Evolutionary conservation across 2,329 filamentous ascomycete genomes (phyloP).

Genomic region (Ceratocystis diversiconidia): DNA sequence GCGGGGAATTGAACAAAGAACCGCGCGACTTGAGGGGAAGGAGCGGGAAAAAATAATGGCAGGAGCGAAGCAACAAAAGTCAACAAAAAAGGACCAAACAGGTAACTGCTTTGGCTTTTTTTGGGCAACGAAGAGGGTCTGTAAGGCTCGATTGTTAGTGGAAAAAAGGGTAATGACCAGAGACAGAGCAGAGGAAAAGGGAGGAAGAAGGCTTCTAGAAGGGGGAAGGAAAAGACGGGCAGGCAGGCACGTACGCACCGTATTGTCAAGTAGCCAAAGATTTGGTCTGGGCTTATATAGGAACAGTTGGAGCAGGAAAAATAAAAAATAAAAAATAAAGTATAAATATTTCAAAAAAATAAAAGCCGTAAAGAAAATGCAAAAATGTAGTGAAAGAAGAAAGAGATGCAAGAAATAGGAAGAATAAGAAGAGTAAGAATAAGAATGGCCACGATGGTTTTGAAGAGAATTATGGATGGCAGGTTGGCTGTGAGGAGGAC

Average conservation of each 20-base stretch:
- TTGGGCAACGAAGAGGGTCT: no score
- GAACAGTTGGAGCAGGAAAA: neutral
- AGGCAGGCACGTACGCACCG: neutral
- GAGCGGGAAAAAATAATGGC: neutral
- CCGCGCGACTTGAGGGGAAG: neutral
- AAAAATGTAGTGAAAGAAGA: neutral
- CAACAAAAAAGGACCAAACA: neutral
- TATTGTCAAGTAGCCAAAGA: neutral
- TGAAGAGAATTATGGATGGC: neutral
- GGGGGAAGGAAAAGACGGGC: neutral
- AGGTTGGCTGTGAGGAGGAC: neutral
- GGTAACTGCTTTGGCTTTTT: neutral
- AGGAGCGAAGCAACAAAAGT: slow-evolving; percentile 1
- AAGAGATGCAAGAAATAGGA: neutral
- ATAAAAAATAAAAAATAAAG: neutral
- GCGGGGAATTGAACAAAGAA: neutral
- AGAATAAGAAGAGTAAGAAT: neutral
- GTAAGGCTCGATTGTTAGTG: neutral
- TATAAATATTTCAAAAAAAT: neutral
- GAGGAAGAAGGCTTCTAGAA: neutral
- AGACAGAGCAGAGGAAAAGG: neutral
- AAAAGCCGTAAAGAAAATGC: neutral
- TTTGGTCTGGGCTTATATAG: neutral
- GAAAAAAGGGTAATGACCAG: neutral
- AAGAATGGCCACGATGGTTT: neutral